A percentile compares a stretch with the other conserved stretches of the same genome.
Evolutionary conservation across 192 early-diverging fungal species (phyloP).

Genomic region (Coemansia sp.): DNA sequence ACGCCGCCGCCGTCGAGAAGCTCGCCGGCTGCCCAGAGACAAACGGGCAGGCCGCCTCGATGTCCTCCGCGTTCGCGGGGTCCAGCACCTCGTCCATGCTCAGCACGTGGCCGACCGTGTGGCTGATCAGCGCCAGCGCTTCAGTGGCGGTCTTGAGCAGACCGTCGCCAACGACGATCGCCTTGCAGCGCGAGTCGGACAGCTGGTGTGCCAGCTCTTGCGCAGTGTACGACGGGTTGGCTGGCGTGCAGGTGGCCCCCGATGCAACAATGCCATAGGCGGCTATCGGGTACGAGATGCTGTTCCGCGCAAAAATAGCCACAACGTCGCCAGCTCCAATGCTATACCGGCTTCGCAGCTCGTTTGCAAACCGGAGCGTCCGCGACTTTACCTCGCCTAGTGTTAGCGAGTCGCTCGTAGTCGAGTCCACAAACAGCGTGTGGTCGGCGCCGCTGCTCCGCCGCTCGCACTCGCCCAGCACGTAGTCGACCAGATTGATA

Average conservation of each 20-base stretch:
- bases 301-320: constrained; percentile 48
- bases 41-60: not conserved
- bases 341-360: constrained; percentile 32
- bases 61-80: not conserved
- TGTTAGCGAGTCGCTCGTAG: constrained; percentile 7
- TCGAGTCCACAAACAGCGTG: constrained; percentile 37
- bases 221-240: constrained; percentile 78
- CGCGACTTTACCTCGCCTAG: constrained; percentile 12
- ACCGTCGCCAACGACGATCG: constrained; percentile 57
- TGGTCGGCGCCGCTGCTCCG: not conserved
- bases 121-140: constrained; percentile 10
- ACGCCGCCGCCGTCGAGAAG: constrained; percentile 45
- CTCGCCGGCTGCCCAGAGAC: not conserved
- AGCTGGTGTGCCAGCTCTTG: constrained; percentile 79
- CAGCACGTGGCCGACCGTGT: constrained; percentile 37
- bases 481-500: constrained; percentile 20
- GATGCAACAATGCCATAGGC: constrained; percentile 60
- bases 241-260: constrained; percentile 63
- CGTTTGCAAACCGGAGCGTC: constrained; percentile 13
- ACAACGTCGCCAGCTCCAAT: constrained; percentile 68
- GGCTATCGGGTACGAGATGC: constrained; percentile 63
- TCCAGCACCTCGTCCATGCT: constrained; percentile 24
- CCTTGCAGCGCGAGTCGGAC: constrained; percentile 60
- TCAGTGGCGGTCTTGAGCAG: constrained; percentile 16
- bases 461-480: constrained; percentile 18